Evolutionary conservation across 768 basidiomycete genomes (phyloP).

Genomic region (Pulveroboletus sp.): DNA sequence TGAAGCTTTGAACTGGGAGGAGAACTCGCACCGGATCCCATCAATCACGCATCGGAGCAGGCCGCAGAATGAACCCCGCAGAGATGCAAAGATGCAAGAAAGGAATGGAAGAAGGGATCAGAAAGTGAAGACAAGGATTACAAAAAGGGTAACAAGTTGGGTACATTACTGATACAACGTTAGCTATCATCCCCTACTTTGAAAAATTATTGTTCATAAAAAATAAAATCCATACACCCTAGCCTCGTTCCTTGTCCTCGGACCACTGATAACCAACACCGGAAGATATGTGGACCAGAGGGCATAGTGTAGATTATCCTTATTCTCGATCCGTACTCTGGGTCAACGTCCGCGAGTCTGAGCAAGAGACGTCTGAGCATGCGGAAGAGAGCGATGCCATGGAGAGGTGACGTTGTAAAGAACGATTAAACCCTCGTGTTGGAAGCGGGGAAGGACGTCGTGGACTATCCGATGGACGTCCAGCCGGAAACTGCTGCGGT

Average conservation of each 20-base stretch:
- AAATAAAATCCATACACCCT: constrained; percentile 2
- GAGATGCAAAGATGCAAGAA: not conserved
- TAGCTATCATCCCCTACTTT: constrained; percentile 9
- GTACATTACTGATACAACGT: constrained; percentile 25
- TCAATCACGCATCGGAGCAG: no score
- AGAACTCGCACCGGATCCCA: no score
- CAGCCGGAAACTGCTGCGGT: constrained; percentile 29
- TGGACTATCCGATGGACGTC: constrained; percentile 10
- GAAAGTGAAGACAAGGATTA: constrained; percentile 12
- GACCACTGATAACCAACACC: not conserved
- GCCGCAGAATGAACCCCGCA: no score
- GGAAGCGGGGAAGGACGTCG: not conserved
- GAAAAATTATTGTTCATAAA: constrained; percentile 6
- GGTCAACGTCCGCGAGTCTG: constrained; percentile 23
- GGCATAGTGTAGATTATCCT: constrained; percentile 3
- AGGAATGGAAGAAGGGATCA: not conserved
- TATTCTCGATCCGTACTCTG: constrained; percentile 14
- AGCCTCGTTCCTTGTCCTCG: not conserved
- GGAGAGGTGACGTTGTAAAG: constrained; percentile 26
- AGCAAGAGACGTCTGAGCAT: constrained; percentile 4
- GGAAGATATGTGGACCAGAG: not conserved
- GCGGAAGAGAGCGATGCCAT: constrained; percentile 21
- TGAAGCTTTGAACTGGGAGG: no score
- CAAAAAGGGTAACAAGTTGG: constrained; percentile 20
- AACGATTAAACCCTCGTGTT: constrained; percentile 16